A percentile compares a stretch with the other conserved stretches of the same genome.
Evolutionary conservation across 1,284 basidiomycete species (phyloP).

Genomic region (Dichomitus squalens): DNA sequence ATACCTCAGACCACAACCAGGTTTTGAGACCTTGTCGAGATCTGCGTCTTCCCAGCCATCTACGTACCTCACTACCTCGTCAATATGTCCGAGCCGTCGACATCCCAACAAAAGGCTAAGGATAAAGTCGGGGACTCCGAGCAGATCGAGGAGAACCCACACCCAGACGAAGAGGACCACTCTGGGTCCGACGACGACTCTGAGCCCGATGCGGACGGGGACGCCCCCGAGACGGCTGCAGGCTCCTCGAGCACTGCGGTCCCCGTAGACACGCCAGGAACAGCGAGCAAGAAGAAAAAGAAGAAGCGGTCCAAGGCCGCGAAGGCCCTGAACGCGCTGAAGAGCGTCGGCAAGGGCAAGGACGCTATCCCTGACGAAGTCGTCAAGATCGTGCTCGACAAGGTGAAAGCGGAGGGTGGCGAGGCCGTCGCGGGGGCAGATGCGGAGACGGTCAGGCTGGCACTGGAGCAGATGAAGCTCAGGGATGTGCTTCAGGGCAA

Average conservation of each 20-base stretch:
- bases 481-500: constrained; percentile 77
- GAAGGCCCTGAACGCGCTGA: constrained; percentile 52
- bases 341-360: constrained; percentile 39
- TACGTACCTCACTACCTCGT: background rate
- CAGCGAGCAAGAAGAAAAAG: constrained; percentile 68
- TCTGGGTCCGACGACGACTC: constrained; percentile 40
- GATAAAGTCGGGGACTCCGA: constrained; percentile 45
- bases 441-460: constrained; percentile 59
- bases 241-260: constrained; percentile 24
- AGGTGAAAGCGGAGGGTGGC: constrained; percentile 60
- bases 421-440: constrained; percentile 51
- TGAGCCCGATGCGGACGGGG: constrained; percentile 35
- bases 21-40: background rate
- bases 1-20: background rate
- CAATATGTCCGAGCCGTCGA: constrained; percentile 23
- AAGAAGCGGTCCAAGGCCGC: constrained; percentile 72
- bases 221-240: constrained; percentile 23
- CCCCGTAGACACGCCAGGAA: constrained; percentile 33
- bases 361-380: constrained; percentile 59
- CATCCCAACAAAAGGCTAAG: constrained; percentile 38
- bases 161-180: constrained; percentile 25
- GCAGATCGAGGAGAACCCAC: constrained; percentile 24
- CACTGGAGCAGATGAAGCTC: constrained; percentile 70
- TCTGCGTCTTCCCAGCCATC: background rate
- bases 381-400: constrained; percentile 60